Conservation (phyloP, 345 rosid species). For the Rhodamnia rubescens region DNA sequence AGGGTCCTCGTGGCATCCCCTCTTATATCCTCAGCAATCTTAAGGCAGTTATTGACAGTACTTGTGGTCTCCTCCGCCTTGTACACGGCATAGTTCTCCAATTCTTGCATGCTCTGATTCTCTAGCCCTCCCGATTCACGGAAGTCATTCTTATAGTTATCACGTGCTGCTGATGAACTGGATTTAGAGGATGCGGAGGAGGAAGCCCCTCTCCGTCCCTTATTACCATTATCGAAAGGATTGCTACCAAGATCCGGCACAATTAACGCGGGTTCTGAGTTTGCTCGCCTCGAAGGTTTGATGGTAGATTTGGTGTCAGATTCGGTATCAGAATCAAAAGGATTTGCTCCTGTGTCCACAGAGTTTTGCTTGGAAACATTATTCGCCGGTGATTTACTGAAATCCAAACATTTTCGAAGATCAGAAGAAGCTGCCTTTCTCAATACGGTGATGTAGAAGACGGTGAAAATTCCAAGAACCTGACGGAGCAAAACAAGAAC, state of each 20-base stretch:
- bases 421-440: background rate
- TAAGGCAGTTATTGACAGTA: slow-evolving; percentile 61
- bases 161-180: slow-evolving; percentile 2
- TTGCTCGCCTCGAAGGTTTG: slow-evolving; percentile 39
- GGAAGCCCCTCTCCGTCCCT: slow-evolving; percentile 3
- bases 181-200: slow-evolving; percentile 13
- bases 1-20: slow-evolving; percentile 74
- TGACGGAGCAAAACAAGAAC: background rate
- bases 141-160: slow-evolving; percentile 56
- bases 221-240: slow-evolving; percentile 3
- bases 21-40: slow-evolving; percentile 71
- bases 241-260: slow-evolving; percentile 5
- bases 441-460: background rate
- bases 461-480: background rate
- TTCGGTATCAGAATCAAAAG: background rate
- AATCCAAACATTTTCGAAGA: background rate
- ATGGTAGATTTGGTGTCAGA: slow-evolving; percentile 11
- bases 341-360: background rate
- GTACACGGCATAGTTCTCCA: slow-evolving; percentile 74
- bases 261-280: slow-evolving; percentile 54
- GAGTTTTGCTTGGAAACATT: background rate
- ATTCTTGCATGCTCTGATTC: slow-evolving; percentile 64
- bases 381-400: background rate
- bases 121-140: slow-evolving; percentile 58
- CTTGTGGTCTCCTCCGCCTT: slow-evolving; percentile 86